phyloP scores from a whole-genome alignment of 768 basidiomycete species.

The Mycena sanguinolenta region DNA sequence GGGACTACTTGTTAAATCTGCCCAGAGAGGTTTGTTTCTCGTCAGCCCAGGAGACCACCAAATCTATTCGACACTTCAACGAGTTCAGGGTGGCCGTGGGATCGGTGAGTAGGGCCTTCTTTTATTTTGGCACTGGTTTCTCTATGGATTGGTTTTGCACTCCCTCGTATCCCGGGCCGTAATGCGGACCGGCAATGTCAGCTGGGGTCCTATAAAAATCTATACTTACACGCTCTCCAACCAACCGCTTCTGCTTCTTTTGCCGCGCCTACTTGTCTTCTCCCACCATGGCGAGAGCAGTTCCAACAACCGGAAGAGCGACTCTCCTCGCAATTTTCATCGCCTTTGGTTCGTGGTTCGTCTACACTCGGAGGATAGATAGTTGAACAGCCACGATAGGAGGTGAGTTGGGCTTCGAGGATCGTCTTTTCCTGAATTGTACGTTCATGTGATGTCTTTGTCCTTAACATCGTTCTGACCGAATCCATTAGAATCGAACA shows the following conservation, averaged over 20 bases:
- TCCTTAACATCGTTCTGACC: not conserved
- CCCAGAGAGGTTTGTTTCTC: too few species aligned
- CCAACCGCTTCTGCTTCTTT: conserved; percentile 14
- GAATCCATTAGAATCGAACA: not conserved
- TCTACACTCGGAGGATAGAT: conserved; percentile 10
- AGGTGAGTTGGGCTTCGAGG: conserved; percentile 39
- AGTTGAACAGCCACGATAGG: conserved; percentile 33
- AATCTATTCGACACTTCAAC: too few species aligned
- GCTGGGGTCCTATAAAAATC: conserved; percentile 22
- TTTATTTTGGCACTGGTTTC: too few species aligned
- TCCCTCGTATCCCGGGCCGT: conserved; percentile 3
- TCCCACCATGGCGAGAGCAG: conserved; percentile 47
- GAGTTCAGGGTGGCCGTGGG: too few species aligned
- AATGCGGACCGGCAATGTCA: not conserved
- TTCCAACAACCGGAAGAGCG: conserved; percentile 74
- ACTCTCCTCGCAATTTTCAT: conserved; percentile 78
- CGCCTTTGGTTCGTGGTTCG: conserved; percentile 70
- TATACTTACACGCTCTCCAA: not conserved
- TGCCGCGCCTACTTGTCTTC: conserved; percentile 6
- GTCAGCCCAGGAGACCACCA: too few species aligned
- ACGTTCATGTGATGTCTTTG: not conserved
- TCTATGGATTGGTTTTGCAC: not conserved
- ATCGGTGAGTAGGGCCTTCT: not conserved
- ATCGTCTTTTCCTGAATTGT: conserved; percentile 2
- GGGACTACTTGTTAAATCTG: too few species aligned